Percentiles rank a stretch among this genome's conserved stretches.
Evolutionary conservation across 441 rosid genomes (phyloP).

Genomic region (Arabidopsis lyrata): DNA sequence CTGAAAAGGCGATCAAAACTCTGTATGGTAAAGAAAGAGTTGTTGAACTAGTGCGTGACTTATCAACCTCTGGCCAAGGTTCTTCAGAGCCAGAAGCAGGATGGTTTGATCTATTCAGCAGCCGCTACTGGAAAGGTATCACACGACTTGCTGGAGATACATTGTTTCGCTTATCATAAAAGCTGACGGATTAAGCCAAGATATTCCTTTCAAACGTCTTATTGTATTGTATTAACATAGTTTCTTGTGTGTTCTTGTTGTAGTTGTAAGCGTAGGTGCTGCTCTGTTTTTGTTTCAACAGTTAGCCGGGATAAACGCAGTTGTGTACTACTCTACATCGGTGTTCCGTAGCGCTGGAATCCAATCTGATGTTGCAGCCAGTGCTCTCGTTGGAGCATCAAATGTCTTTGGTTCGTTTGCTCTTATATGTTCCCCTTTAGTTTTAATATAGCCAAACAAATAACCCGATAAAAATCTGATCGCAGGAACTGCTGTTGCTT

Average conservation of each 20-base stretch:
- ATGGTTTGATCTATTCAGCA: constrained; percentile 93
- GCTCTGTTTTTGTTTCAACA: constrained; percentile 99
- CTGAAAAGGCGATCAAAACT: constrained; percentile 78
- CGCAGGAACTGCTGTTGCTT: constrained; percentile 92
- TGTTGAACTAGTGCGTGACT: constrained; percentile 79
- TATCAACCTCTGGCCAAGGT: constrained; percentile 70
- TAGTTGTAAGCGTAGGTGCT: constrained; percentile 97
- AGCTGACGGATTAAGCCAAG: not conserved
- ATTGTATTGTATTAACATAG: not conserved
- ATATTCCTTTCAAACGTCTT: not conserved
- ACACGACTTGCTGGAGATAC: constrained; percentile 7
- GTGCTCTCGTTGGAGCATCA: constrained; percentile 98
- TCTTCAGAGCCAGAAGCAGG: constrained; percentile 92
- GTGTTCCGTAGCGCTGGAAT: constrained; percentile 95
- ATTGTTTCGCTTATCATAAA: not conserved
- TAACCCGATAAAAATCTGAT: not conserved
- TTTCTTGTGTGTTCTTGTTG: constrained; percentile 42
- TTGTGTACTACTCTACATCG: constrained; percentile 96
- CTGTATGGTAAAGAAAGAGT: constrained; percentile 94
- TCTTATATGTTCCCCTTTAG: not conserved
- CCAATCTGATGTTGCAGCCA: constrained; percentile 96
- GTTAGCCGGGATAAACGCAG: constrained; percentile 98
- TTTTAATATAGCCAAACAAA: constrained; percentile 4
- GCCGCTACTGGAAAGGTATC: constrained; percentile 94
- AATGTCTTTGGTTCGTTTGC: constrained; percentile 77